Evolutionary conservation across 1,139 yeast genomes (phyloP).

Genomic region (Suhomyces guaymorum): DNA sequence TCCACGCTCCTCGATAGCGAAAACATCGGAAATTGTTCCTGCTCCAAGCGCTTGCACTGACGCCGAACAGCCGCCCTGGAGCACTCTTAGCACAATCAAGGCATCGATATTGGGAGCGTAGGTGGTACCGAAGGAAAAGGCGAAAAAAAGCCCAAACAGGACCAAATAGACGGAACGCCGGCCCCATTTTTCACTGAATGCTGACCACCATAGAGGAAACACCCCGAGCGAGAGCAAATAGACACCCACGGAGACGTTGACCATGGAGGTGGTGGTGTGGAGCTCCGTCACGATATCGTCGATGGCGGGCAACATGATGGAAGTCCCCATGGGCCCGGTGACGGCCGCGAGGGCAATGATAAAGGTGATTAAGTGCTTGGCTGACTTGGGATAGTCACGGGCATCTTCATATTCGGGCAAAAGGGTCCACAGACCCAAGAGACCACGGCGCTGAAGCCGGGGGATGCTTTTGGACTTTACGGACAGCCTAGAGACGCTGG

Average conservation of each 20-base stretch:
- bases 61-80: constrained; percentile 81
- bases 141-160: constrained; percentile 63
- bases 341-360: constrained; percentile 74
- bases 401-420: constrained; percentile 78
- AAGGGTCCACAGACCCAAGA: constrained; percentile 52
- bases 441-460: constrained; percentile 50
- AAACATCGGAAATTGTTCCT: constrained; percentile 80
- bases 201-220: constrained; percentile 90
- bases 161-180: constrained; percentile 70
- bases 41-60: constrained; percentile 91
- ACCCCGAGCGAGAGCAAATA: constrained; percentile 73
- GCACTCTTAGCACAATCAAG: constrained; percentile 66
- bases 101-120: constrained; percentile 60
- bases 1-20: constrained; percentile 68
- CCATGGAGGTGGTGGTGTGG: constrained; percentile 57
- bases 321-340: constrained; percentile 91
- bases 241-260: constrained; percentile 79
- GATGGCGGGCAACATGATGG: constrained; percentile 79
- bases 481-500: no score
- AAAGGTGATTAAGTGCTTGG: constrained; percentile 58
- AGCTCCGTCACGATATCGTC: constrained; percentile 57
- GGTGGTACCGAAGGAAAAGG: constrained; percentile 73
- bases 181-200: constrained; percentile 73
- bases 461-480: constrained; percentile 40
- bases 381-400: constrained; percentile 52